These are phyloP conservation scores for Paratinospora sagittata DNA, from an alignment of 164 flowering plant genomes.

Conservation along the genomic window DNA sequence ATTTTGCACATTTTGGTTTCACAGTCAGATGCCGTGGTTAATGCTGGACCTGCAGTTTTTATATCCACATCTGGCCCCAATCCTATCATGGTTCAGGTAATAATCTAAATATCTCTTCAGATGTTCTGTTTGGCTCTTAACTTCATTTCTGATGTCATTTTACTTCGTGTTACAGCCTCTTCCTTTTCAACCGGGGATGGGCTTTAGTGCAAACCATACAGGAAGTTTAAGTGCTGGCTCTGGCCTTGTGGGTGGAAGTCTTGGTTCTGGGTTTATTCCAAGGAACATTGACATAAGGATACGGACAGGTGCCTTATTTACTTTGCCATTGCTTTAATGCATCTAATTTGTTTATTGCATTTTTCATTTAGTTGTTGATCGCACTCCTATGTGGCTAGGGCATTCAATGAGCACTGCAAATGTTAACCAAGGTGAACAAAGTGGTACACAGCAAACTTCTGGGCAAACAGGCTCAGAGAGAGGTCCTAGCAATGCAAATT, in stretches of 20 bases:
- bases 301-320: constrained; percentile 49
- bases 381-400: constrained; percentile 13
- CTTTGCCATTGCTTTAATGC: neutral
- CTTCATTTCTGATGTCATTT: constrained; percentile 8
- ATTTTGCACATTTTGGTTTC: neutral
- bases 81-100: constrained; percentile 94
- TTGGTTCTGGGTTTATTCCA: constrained; percentile 53
- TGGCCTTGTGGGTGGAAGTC: constrained; percentile 37
- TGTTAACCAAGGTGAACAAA: constrained; percentile 41
- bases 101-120: constrained; percentile 8
- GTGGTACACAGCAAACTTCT: constrained; percentile 32
- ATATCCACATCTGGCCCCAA: constrained; percentile 77
- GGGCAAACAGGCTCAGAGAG: constrained; percentile 32
- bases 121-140: neutral
- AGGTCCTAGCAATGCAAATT: constrained; percentile 26
- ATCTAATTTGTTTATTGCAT: neutral
- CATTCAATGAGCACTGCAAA: constrained; percentile 15
- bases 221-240: constrained; percentile 45
- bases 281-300: constrained; percentile 82
- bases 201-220: constrained; percentile 49
- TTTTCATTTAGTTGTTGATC: neutral
- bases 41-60: constrained; percentile 91
- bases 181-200: constrained; percentile 63
- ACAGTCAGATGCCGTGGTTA: constrained; percentile 85
- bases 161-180: constrained; percentile 45